A percentile compares a stretch with the other conserved stretches of the same genome.
These are phyloP conservation scores for Fusarium guadeloupense DNA, from an alignment of 2,329 filamentous ascomycete species.

Conservation along the genomic window DNA sequence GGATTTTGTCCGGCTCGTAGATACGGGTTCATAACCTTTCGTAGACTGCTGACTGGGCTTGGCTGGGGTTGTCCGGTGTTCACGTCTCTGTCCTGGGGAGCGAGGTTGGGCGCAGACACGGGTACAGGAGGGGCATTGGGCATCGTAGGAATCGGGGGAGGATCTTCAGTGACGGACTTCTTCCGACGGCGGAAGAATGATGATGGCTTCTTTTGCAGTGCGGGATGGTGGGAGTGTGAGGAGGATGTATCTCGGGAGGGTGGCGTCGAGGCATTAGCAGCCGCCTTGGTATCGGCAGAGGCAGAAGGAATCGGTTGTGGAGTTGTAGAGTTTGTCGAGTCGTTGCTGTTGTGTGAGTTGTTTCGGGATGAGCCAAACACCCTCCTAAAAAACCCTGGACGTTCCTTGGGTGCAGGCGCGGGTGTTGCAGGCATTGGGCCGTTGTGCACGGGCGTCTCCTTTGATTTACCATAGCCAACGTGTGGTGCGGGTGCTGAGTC, in stretches of 20 bases:
- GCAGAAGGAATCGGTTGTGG: slow-evolving; percentile 30
- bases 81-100: slow-evolving; percentile 45
- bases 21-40: slow-evolving; percentile 89
- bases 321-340: slow-evolving; percentile 35
- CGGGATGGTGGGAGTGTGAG: slow-evolving; percentile 58
- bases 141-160: slow-evolving; percentile 66
- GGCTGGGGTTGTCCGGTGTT: slow-evolving; percentile 51
- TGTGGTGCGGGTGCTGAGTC: slow-evolving; percentile 67
- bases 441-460: slow-evolving; percentile 58
- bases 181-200: slow-evolving; percentile 95
- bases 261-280: slow-evolving; percentile 59
- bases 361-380: slow-evolving; percentile 82
- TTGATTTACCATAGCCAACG: slow-evolving; percentile 67
- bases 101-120: slow-evolving; percentile 47
- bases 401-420: slow-evolving; percentile 66
- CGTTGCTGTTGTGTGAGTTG: slow-evolving; percentile 45
- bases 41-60: slow-evolving; percentile 81
- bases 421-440: slow-evolving; percentile 60
- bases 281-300: slow-evolving; percentile 51
- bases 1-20: slow-evolving; percentile 55
- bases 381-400: slow-evolving; percentile 89
- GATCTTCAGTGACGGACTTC: slow-evolving; percentile 81
- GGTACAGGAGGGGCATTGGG: slow-evolving; percentile 55
- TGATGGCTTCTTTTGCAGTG: slow-evolving; percentile 87
- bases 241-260: slow-evolving; percentile 59